A percentile compares a stretch with the other conserved stretches of the same genome.
These are phyloP conservation scores for Hortiboletus campestris DNA, from an alignment of 768 basidiomycete genomes.

Conservation along the genomic window DNA sequence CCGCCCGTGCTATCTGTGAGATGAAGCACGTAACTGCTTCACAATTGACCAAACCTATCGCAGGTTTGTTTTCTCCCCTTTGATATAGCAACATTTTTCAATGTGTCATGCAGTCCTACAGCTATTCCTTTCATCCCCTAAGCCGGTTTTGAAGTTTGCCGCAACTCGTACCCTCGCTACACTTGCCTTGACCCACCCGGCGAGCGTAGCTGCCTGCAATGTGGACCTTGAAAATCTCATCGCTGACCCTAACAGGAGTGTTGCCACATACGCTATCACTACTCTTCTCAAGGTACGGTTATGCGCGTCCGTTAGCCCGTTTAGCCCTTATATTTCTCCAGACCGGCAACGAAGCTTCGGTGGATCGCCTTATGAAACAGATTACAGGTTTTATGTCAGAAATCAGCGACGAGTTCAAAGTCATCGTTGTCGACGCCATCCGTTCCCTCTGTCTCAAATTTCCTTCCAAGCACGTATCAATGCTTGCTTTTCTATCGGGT, in stretches of 20 bases:
- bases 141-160: conserved; percentile 93
- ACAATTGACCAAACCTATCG: conserved; percentile 84
- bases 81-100: neutral
- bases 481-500: conserved; percentile 96
- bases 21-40: conserved; percentile 78
- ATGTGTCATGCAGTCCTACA: conserved; percentile 66
- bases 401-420: conserved; percentile 99
- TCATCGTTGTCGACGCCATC: conserved; percentile 98
- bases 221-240: conserved; percentile 96
- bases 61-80: conserved; percentile 52
- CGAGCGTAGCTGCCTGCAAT: conserved; percentile 88
- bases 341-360: conserved; percentile 99
- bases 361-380: conserved; percentile 98
- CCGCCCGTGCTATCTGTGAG: conserved; percentile 95
- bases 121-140: conserved; percentile 93
- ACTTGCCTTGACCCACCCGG: conserved; percentile 83
- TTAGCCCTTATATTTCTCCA: conserved; percentile 32
- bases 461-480: conserved; percentile 92
- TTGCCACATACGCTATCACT: conserved; percentile 98
- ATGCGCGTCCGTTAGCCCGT: neutral
- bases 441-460: conserved; percentile 98
- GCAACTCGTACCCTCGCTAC: conserved; percentile 93
- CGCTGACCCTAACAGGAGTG: conserved; percentile 90
- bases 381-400: conserved; percentile 99
- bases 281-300: conserved; percentile 84